Evolutionary conservation across 2,329 filamentous ascomycete genomes (phyloP).

Genomic region (Fusarium albidum): DNA sequence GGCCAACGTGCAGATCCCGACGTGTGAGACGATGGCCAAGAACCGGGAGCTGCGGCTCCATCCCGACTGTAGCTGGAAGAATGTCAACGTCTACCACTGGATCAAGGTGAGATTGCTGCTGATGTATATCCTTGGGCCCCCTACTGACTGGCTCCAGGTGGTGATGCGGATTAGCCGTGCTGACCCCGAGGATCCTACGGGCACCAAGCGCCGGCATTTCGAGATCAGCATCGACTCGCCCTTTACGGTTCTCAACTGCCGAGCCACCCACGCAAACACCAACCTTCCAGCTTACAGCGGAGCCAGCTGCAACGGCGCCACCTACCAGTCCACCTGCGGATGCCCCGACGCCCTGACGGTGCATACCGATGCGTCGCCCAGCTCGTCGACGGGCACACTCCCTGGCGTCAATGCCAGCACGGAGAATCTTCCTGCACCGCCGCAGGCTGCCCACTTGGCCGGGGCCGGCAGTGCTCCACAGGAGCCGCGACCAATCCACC

Average conservation of each 20-base stretch:
- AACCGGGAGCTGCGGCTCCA: conserved; percentile 73
- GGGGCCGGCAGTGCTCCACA: conserved; percentile 42
- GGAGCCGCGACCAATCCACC: conserved; percentile 78
- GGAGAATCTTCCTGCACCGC: conserved; percentile 54
- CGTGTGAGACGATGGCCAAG: conserved; percentile 84
- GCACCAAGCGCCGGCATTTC: conserved; percentile 82
- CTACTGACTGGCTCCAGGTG: conserved; percentile 64
- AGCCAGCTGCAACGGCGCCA: conserved; percentile 57
- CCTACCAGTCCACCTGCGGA: conserved; percentile 58
- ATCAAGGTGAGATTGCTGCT: conserved; percentile 74
- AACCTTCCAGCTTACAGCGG: conserved; percentile 79
- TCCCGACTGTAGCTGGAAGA: conserved; percentile 92
- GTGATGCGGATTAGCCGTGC: conserved; percentile 90
- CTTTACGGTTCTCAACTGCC: conserved; percentile 91
- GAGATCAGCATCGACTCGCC: conserved; percentile 97
- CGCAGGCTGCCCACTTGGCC: conserved; percentile 62
- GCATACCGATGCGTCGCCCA: conserved; percentile 71
- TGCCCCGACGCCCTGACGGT: conserved; percentile 61
- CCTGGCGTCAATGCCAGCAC: conserved; percentile 47
- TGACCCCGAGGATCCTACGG: conserved; percentile 77
- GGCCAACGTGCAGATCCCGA: conserved; percentile 91
- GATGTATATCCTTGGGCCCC: background rate
- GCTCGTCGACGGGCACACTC: conserved; percentile 64
- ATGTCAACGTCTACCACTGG: conserved; percentile 95
- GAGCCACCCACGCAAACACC: conserved; percentile 90